These are phyloP conservation scores for Perilla frutescens DNA, from an alignment of 257 asterid species.

Conservation along the genomic window DNA sequence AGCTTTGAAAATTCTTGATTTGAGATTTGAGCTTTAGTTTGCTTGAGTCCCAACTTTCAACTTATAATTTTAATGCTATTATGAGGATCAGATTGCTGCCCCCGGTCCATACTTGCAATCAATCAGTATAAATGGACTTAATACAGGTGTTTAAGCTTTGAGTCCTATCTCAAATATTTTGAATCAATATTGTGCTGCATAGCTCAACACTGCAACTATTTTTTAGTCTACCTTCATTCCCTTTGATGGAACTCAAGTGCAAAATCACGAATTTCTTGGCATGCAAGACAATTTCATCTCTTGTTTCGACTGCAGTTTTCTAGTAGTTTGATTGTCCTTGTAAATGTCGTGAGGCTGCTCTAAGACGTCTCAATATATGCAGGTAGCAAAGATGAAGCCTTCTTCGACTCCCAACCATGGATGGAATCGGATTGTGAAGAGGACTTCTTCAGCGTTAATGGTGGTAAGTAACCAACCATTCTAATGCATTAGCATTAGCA, in stretches of 20 bases:
- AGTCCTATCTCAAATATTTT: too few relatives aligned
- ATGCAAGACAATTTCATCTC: too few relatives aligned
- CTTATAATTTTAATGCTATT: neutral
- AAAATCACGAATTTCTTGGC: neutral
- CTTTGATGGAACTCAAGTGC: neutral
- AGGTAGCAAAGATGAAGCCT: constrained; percentile 80
- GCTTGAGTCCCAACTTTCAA: neutral
- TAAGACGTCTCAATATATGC: constrained; percentile 33
- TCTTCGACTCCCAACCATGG: constrained; percentile 79
- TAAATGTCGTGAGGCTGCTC: neutral
- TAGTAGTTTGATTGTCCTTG: neutral
- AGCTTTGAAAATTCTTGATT: neutral
- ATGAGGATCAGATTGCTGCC: neutral
- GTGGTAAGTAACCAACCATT: constrained; percentile 59
- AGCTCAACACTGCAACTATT: too few relatives aligned
- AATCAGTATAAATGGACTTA: too few relatives aligned
- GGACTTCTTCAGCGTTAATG: constrained; percentile 75
- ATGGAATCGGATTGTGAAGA: constrained; percentile 86
- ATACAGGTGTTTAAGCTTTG: neutral
- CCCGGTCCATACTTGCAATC: neutral
- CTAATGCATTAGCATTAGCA: neutral
- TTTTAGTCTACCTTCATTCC: too few relatives aligned
- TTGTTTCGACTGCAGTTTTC: neutral
- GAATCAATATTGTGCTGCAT: too few relatives aligned
- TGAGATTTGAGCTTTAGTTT: neutral